Base-by-base conservation (phyloP, 306 rosid species). In the Quercus variabilis region DNA sequence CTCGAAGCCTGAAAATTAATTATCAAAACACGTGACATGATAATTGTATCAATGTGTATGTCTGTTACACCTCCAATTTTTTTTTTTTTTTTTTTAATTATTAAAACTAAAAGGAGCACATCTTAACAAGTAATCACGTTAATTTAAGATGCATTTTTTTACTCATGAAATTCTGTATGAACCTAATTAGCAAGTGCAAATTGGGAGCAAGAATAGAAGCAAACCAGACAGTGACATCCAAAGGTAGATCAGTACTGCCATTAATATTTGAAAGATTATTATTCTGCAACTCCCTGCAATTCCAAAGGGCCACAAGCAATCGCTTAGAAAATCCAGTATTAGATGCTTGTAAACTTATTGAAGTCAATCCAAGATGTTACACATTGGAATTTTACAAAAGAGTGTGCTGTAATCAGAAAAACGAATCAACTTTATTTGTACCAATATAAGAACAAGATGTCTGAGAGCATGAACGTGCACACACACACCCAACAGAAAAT, bases 241-340 rank as follows among this genome's bases (percentile, higher is more conserved):
- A 80, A 76, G 91, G 99, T 78, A 90, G 68, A 76, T 26, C 43
- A 4, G 55, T 86, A 69, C 77, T 90, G 87, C 96, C 98, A 28
- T 79, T 71, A 83, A 96, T 80, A 80, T 43, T 46, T 71, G 90
- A 67, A 79, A 96, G 73, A 5, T 31, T 2, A 74, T 96, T 96
- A 83, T 93, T 87, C 87, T 90, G 92, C 87, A 96, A 83, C 69
- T 96, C 91, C 90, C 99, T 96, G 84, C 80, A 86, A 76, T 64
- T 76, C 80, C 38, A 69, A 78, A 76, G 69, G 82, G 83, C 77
- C 76, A 80, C 20, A 81, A 59, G 55, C 31, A 30, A 64, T 31
- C 5, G 41, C 56, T 88, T 49, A 84, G 81, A 54, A n/a, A 75
- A 77, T 67, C 26, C 11, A 35, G 26, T 10, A 55, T 1, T 31